Conservation (phyloP, 768 basidiomycete genomes). For the Boletus tylopilopsis region DNA sequence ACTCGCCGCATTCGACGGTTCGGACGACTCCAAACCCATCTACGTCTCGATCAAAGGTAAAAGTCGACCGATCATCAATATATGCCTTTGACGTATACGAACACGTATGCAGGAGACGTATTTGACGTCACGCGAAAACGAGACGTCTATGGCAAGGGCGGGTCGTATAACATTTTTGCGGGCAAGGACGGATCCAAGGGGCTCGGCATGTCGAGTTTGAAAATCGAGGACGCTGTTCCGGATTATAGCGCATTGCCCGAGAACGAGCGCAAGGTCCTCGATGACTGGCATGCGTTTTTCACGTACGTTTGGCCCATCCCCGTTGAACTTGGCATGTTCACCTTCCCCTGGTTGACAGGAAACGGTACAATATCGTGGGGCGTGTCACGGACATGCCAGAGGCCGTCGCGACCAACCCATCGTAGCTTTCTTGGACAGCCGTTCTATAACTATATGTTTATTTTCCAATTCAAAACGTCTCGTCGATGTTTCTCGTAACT, state of each 20-base stretch:
- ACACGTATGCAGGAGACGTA: conserved; percentile 47
- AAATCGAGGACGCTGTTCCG: conserved; percentile 78
- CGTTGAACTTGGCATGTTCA: no score
- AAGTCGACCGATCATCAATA: no score
- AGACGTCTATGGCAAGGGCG: conserved; percentile 86
- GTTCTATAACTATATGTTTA: no score
- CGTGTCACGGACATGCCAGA: conserved; percentile 56
- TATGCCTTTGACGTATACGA: no score
- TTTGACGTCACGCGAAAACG: conserved; percentile 86
- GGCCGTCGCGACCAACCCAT: conserved; percentile 32
- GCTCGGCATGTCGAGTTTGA: conserved; percentile 86
- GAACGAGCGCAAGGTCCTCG: conserved; percentile 71
- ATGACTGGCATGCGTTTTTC: conserved; percentile 91
- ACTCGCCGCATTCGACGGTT: conserved; percentile 71
- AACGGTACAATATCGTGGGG: conserved; percentile 88
- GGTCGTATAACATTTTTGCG: conserved; percentile 81
- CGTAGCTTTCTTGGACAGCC: no score
- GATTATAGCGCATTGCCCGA: conserved; percentile 78
- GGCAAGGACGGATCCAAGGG: conserved; percentile 92
- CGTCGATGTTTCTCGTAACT: no score
- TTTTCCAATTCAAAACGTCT: no score
- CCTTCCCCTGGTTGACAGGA: conserved; percentile 35
- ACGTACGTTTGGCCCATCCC: conserved; percentile 45
- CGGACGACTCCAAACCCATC: conserved; percentile 62
- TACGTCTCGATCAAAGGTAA: conserved; percentile 94